phyloP scores from a whole-genome alignment of 1,139 yeast genomes.

The Zygosaccharomyces sapae region DNA sequence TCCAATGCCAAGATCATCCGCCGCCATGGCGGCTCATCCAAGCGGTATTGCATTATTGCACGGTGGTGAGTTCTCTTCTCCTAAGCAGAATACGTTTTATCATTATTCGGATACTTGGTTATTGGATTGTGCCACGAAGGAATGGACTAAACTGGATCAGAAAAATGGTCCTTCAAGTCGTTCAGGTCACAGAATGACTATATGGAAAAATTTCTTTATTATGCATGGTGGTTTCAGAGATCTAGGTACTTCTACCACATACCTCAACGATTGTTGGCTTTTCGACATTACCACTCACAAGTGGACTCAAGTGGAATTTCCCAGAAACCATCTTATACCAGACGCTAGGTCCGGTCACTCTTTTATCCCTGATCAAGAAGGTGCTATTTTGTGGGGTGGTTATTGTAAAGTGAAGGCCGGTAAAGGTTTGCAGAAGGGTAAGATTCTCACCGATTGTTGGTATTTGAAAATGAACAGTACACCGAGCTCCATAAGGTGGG shows the following conservation, averaged over 20 bases:
- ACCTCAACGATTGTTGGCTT: slow-evolving; percentile 83
- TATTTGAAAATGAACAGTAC: slow-evolving; percentile 81
- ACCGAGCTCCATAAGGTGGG: slow-evolving; percentile 77
- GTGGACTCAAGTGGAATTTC: slow-evolving; percentile 88
- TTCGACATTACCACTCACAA: slow-evolving; percentile 85
- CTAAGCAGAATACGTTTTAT: slow-evolving; percentile 91
- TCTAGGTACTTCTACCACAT: slow-evolving; percentile 76
- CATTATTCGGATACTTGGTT: slow-evolving; percentile 97
- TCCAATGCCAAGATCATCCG: slow-evolving; percentile 91
- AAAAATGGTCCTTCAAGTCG: slow-evolving; percentile 78
- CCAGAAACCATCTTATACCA: slow-evolving; percentile 74
- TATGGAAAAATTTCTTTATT: slow-evolving; percentile 85
- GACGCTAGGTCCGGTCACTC: slow-evolving; percentile 96
- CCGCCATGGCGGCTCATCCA: slow-evolving; percentile 91
- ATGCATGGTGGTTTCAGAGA: slow-evolving; percentile 93
- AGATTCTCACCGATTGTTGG: slow-evolving; percentile 89
- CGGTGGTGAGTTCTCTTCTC: slow-evolving; percentile 97
- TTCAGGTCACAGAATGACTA: slow-evolving; percentile 87
- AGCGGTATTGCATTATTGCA: slow-evolving; percentile 79
- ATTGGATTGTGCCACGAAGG: slow-evolving; percentile 74
- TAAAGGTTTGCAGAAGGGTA: slow-evolving; percentile 87
- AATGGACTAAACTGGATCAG: slow-evolving; percentile 83
- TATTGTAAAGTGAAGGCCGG: slow-evolving; percentile 90
- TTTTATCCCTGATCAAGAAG: slow-evolving; percentile 74
- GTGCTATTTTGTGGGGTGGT: slow-evolving; percentile 88